Evolutionary conservation across 345 rosid species (phyloP).

Genomic region (Hevea brasiliensis): DNA sequence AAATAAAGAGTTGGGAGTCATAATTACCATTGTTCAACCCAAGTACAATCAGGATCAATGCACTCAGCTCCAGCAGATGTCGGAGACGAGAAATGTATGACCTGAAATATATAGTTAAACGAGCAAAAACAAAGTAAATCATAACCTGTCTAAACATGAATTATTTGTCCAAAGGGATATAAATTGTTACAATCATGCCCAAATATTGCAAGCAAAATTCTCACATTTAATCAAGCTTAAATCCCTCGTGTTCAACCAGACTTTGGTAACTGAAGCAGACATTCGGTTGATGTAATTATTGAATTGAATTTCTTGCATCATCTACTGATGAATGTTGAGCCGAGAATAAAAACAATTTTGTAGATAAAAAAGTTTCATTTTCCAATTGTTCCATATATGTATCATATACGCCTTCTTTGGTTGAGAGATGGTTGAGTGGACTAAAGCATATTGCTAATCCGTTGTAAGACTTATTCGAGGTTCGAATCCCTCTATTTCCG

Average conservation of each 20-base stretch:
- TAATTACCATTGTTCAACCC: conserved; percentile 92
- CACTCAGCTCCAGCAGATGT: conserved; percentile 89
- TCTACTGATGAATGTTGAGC: neutral
- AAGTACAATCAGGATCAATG: conserved; percentile 72
- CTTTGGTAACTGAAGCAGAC: neutral
- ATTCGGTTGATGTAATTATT: neutral
- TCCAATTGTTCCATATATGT: no score
- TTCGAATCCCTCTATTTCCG: no score
- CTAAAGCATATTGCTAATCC: no score
- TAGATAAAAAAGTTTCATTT: no score
- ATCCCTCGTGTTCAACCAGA: neutral
- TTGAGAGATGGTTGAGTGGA: neutral
- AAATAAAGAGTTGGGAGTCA: neutral
- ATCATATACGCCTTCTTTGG: neutral
- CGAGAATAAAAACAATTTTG: neutral
- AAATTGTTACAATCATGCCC: no score
- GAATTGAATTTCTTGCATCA: neutral
- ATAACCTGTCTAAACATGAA: neutral
- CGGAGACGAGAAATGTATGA: conserved; percentile 66
- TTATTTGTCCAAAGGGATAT: neutral
- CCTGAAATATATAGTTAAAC: conserved; percentile 37
- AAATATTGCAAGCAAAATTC: neutral
- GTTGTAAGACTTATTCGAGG: no score
- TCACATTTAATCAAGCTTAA: neutral
- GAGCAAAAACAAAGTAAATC: no score